phyloP scores from a whole-genome alignment of 306 rosid genomes.

The Argentina anserina region DNA sequence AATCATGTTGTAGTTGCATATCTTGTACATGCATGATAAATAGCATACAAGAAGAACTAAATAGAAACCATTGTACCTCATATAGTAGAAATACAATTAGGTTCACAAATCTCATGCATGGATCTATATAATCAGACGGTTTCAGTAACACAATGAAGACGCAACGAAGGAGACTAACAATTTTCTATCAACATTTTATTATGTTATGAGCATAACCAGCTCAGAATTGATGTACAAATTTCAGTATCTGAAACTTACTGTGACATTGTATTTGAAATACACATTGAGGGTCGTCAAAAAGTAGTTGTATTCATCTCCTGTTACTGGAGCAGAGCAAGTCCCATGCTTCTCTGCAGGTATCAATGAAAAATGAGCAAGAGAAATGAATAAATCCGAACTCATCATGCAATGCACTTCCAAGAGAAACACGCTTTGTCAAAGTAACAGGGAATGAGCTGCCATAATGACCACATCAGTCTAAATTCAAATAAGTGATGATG shows the following conservation, averaged over 20 bases:
- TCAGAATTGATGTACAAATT: neutral
- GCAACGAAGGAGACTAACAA: neutral
- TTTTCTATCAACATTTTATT: neutral
- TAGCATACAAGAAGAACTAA: too few species aligned
- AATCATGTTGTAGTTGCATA: neutral
- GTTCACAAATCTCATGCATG: neutral
- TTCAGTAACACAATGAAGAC: neutral
- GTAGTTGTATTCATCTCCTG: slow-evolving; percentile 67
- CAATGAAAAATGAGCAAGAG: slow-evolving; percentile 25
- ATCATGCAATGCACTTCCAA: neutral
- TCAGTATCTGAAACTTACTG: slow-evolving; percentile 53
- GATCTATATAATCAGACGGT: neutral
- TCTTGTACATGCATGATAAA: too few species aligned
- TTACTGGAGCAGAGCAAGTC: slow-evolving; percentile 74
- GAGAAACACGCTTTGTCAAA: neutral
- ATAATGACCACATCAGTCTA: neutral
- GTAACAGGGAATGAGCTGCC: neutral
- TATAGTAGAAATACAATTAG: neutral
- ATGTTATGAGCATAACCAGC: neutral
- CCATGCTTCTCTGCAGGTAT: slow-evolving; percentile 90
- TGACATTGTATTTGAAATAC: slow-evolving; percentile 83
- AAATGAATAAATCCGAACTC: neutral
- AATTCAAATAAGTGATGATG: neutral
- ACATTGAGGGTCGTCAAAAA: slow-evolving; percentile 65
- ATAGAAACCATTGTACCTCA: neutral